These are phyloP conservation scores for Ramaria sp. DNA, from an alignment of 768 basidiomycete species.

Conservation along the genomic window DNA sequence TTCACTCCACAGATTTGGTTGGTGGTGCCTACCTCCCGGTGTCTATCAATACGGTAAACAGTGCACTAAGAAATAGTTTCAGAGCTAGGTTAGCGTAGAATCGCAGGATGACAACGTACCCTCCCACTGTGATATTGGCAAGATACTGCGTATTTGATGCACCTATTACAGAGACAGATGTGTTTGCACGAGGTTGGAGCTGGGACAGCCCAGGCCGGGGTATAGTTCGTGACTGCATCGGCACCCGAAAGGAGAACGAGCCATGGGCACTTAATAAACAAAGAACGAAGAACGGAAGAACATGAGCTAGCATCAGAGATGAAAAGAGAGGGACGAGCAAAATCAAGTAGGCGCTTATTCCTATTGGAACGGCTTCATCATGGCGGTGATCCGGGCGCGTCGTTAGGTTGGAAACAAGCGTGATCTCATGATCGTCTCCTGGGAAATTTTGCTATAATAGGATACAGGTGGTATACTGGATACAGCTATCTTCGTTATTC, in stretches of 20 bases:
- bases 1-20: not conserved
- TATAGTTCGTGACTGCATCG: not conserved
- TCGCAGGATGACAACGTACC: not conserved
- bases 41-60: conserved; percentile 28
- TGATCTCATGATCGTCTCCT: no score
- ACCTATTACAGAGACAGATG: not conserved
- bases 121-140: conserved; percentile 31
- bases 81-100: not conserved
- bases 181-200: conserved; percentile 1
- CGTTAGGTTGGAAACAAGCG: no score
- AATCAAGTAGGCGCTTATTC: no score
- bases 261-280: not conserved
- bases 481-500: no score
- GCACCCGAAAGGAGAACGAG: not conserved
- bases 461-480: no score
- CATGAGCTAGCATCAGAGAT: not conserved
- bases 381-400: no score
- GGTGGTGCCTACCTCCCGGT: conserved; percentile 33
- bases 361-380: no score
- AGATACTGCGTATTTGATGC: conserved; percentile 21
- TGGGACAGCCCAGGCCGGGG: not conserved
- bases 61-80: not conserved
- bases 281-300: not conserved
- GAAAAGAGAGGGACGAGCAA: not conserved
- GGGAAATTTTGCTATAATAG: no score